A percentile compares a stretch with the other conserved stretches of the same genome.
phyloP scores from a whole-genome alignment of 345 rosid species.

The Brassica carinata region DNA sequence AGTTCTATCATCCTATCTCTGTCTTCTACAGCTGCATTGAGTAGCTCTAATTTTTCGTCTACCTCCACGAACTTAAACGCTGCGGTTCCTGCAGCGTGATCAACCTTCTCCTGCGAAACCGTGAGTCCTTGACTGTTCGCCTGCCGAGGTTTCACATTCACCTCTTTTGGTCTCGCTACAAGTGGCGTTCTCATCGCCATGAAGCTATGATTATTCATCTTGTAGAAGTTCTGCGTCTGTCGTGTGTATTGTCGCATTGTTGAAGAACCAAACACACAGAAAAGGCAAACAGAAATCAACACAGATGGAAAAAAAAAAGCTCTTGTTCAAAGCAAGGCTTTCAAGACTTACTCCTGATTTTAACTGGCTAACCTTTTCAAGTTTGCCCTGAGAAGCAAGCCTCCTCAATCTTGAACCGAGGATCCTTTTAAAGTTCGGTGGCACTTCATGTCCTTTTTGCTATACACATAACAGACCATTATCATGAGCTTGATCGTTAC shows the following conservation, averaged over 20 bases:
- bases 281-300: slow-evolving; percentile 13
- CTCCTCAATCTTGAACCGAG: slow-evolving; percentile 71
- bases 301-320: slow-evolving; percentile 12
- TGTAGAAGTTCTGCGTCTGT: slow-evolving; percentile 70
- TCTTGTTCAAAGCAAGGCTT: slow-evolving; percentile 35
- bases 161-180: slow-evolving; percentile 48
- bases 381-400: slow-evolving; percentile 71
- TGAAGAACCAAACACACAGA: slow-evolving; percentile 10
- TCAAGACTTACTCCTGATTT: slow-evolving; percentile 37
- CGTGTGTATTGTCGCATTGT: slow-evolving; percentile 35
- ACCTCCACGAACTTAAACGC: slow-evolving; percentile 75
- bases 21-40: slow-evolving; percentile 62
- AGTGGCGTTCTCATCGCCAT: slow-evolving; percentile 45
- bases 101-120: slow-evolving; percentile 41
- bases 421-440: slow-evolving; percentile 61
- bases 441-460: slow-evolving; percentile 71
- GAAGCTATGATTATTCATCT: slow-evolving; percentile 44
- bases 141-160: slow-evolving; percentile 35
- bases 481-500: slow-evolving; percentile 18
- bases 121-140: slow-evolving; percentile 29
- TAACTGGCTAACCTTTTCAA: slow-evolving; percentile 65
- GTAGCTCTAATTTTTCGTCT: slow-evolving; percentile 56
- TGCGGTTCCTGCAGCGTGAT: slow-evolving; percentile 58
- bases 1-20: slow-evolving; percentile 53
- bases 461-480: slow-evolving; percentile 21